Evolutionary conservation across 331 rosid species (phyloP).

Genomic region (Quercus lobata): DNA sequence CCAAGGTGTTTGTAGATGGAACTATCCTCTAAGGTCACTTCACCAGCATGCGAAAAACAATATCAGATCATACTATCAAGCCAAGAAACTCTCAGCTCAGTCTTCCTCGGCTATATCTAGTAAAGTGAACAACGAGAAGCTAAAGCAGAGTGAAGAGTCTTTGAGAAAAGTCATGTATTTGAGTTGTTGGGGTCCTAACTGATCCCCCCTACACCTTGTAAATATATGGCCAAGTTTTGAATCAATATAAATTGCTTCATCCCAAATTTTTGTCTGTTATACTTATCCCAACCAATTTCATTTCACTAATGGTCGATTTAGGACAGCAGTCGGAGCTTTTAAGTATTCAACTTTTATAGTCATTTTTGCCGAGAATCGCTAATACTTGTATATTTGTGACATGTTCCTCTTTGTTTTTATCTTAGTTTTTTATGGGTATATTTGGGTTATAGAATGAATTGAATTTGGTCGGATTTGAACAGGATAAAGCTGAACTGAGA

Average conservation of each 20-base stretch:
- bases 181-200: conserved; percentile 34
- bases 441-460: too few relatives aligned
- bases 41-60: background rate
- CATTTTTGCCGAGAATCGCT: too few relatives aligned
- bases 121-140: background rate
- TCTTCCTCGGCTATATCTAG: background rate
- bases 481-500: too few relatives aligned
- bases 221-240: background rate
- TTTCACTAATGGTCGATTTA: too few relatives aligned
- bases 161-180: conserved; percentile 10
- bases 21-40: background rate
- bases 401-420: background rate
- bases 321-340: too few relatives aligned
- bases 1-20: conserved; percentile 20
- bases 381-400: too few relatives aligned
- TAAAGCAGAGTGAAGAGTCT: conserved; percentile 20
- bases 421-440: too few relatives aligned
- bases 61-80: background rate
- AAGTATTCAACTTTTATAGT: too few relatives aligned
- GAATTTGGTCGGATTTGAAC: too few relatives aligned
- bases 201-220: background rate
- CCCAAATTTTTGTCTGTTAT: background rate
- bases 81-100: background rate
- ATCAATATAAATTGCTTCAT: background rate
- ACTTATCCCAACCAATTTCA: too few relatives aligned